phyloP scores from a whole-genome alignment of 768 basidiomycete species.

The Termitomyces sp. region DNA sequence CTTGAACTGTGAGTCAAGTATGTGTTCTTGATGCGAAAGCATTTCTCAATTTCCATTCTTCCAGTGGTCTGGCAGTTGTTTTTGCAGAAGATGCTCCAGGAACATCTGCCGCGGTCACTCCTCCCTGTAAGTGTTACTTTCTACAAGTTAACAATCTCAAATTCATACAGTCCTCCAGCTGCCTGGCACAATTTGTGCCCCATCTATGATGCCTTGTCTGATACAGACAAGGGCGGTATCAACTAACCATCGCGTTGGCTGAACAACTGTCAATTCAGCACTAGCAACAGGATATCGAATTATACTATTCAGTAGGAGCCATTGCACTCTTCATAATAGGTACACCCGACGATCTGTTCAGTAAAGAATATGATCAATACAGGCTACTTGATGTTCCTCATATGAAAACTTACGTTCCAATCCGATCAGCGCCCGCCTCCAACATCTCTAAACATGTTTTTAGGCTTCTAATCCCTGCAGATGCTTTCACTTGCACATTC shows the following conservation, averaged over 20 bases:
- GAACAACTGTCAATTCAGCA: neutral
- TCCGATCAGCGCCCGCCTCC: constrained; percentile 42
- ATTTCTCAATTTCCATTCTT: neutral
- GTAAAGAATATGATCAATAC: neutral
- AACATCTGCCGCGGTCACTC: constrained; percentile 1
- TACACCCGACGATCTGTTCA: constrained; percentile 20
- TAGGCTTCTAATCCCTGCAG: constrained; percentile 43
- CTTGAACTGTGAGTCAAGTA: constrained; percentile 19
- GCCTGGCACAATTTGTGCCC: constrained; percentile 22
- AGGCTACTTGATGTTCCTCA: neutral
- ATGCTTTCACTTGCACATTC: constrained; percentile 44
- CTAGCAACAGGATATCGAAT: neutral
- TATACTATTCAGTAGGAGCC: neutral
- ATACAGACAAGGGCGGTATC: neutral
- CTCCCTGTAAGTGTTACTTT: constrained; percentile 13
- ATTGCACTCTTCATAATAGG: constrained; percentile 8
- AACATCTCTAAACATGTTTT: constrained; percentile 43
- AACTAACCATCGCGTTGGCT: neutral
- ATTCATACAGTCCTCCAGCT: constrained; percentile 5
- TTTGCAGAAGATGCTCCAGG: constrained; percentile 23
- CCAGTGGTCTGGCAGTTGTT: constrained; percentile 28
- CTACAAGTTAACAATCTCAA: neutral
- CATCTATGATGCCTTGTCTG: constrained; percentile 9
- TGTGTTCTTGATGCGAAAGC: neutral
- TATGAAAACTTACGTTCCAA: constrained; percentile 40